phyloP scores from a whole-genome alignment of 1,284 basidiomycete genomes.

The Inonotus obliquus region DNA sequence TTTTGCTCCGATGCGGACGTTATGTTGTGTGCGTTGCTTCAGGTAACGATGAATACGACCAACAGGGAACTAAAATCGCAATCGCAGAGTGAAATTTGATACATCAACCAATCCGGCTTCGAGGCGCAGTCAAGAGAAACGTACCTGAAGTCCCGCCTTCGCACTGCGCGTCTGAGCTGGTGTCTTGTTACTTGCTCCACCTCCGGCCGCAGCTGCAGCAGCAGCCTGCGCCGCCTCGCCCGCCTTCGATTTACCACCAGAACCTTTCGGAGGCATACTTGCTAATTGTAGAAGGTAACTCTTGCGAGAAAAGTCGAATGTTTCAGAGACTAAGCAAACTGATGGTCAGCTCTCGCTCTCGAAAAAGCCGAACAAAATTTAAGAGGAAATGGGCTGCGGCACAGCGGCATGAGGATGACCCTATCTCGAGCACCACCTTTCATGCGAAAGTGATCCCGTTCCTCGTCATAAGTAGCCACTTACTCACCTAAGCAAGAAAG shows the following conservation, averaged over 20 bases:
- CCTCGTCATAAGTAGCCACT: background rate
- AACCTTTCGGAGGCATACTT: conserved; percentile 36
- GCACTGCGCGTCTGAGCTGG: conserved; percentile 70
- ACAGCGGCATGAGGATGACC: background rate
- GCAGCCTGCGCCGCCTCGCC: conserved; percentile 30
- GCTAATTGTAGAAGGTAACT: background rate
- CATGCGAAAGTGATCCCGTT: background rate
- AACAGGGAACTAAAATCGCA: conserved; percentile 10
- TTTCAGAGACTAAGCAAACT: background rate
- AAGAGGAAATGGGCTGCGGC: background rate
- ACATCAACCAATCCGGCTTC: background rate
- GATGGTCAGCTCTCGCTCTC: background rate
- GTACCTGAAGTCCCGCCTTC: conserved; percentile 81
- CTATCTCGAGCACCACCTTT: background rate
- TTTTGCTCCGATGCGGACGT: conserved; percentile 89
- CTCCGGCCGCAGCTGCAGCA: conserved; percentile 22
- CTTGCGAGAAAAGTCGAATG: background rate
- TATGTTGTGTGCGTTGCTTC: conserved; percentile 90
- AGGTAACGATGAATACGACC: conserved; percentile 95
- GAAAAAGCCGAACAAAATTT: background rate
- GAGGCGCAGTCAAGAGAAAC: conserved; percentile 23
- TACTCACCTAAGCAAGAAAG: background rate
- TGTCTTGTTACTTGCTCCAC: conserved; percentile 35
- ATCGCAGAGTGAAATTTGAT: background rate
- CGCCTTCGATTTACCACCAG: conserved; percentile 42